phyloP scores from a whole-genome alignment of 805 yeast genomes.

The Ogataea degrootiae region DNA sequence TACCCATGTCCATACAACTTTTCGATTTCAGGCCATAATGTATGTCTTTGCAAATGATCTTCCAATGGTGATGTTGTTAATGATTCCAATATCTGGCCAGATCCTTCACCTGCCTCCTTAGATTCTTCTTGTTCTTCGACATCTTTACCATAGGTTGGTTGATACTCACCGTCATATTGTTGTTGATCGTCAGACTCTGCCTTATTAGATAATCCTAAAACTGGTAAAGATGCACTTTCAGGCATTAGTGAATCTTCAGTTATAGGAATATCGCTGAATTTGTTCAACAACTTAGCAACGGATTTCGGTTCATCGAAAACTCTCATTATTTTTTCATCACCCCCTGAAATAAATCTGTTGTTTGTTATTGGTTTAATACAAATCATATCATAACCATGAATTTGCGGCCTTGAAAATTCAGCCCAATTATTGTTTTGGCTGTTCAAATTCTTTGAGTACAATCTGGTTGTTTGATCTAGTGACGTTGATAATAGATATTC shows the following conservation, averaged over 20 bases:
- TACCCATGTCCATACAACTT: slow-evolving; percentile 97
- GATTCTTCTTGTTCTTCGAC: slow-evolving; percentile 25
- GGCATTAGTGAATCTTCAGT: slow-evolving; percentile 42
- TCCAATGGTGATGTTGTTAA: slow-evolving; percentile 72
- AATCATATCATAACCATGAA: slow-evolving; percentile 96
- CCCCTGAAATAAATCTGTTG: slow-evolving; percentile 80
- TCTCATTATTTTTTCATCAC: slow-evolving; percentile 90
- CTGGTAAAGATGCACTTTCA: slow-evolving; percentile 87
- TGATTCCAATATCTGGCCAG: slow-evolving; percentile 42
- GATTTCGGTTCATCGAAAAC: slow-evolving; percentile 85
- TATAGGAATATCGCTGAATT: slow-evolving; percentile 44
- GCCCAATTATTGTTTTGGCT: slow-evolving; percentile 55
- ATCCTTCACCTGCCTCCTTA: slow-evolving; percentile 31
- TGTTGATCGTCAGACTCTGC: slow-evolving; percentile 53
- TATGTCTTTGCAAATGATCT: slow-evolving; percentile 84
- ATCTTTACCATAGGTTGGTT: slow-evolving; percentile 38
- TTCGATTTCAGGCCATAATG: slow-evolving; percentile 93
- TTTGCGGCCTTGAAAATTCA: slow-evolving; percentile 95
- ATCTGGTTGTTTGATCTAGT: slow-evolving; percentile 87
- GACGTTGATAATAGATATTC: slow-evolving; percentile 72
- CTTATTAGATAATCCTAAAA: slow-evolving; percentile 88
- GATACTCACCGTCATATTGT: slow-evolving; percentile 28
- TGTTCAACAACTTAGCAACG: slow-evolving; percentile 57
- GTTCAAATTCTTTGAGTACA: slow-evolving; percentile 42
- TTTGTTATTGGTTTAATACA: slow-evolving; percentile 59